Evolutionary conservation across 2,329 filamentous ascomycete genomes (phyloP), one percentile per base, ranked within the genome.

Genomic region (Chlorencoelia australis): DNA sequence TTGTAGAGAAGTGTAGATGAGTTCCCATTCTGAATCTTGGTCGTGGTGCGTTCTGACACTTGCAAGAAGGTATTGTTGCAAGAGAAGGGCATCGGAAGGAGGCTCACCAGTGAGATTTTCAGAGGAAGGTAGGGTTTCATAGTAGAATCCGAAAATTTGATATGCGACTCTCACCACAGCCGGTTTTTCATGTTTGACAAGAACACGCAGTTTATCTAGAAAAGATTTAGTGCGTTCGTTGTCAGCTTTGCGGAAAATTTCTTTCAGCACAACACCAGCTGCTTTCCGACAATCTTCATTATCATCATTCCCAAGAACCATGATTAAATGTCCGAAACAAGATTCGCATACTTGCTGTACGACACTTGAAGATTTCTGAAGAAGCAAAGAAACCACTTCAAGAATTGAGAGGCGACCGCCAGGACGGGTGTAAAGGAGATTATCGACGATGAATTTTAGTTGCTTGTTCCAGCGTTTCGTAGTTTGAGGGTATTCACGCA

Each of bases 401-500:
- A 98, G 85, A 18, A 95, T 85, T 1, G 88, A 95, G 42, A 94
- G 69, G 24, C 93, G 75, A 18, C 91, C 91, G 42, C 91, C 83
- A 48, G 87, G 79, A 51, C 93, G 78, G 28, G 89, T 77, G 57
- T 95, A 98, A 41, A 89, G 80, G 46, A 98, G 67, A 53, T 98
- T 98, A 51, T 84, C 83, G 33, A 93, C 73, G 32, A 98, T 69
- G 56, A 96, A 98, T 38, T 72, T 76, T 33, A 95, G 71, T 55
- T 96, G 89, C 57, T 94, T 94, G 25, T 75, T 72, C 79, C 91
- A 93, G 10, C 91, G 73, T 44, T 78, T 82, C 59, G 87, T 88
- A 52, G 82, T 86, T 57, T 96, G 91, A 0, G 91, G 89, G 54
- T 95, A 98, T 36, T 95, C 87, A 47, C 88, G 76, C 38, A 98